These are phyloP conservation scores for Coriolopsis trogii DNA, from an alignment of 1,284 basidiomycete species.

Conservation along the genomic window DNA sequence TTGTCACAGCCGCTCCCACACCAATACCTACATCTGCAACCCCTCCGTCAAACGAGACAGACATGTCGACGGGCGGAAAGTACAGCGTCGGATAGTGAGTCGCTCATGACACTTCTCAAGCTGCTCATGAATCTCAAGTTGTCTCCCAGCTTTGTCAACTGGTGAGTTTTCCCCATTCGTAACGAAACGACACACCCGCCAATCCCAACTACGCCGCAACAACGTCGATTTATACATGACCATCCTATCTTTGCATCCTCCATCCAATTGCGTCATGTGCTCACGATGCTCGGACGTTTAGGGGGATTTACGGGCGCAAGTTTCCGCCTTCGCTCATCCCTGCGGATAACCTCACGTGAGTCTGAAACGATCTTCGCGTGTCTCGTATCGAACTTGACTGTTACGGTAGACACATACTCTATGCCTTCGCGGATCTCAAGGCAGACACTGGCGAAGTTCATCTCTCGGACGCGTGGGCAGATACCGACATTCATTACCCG, in stretches of 20 bases:
- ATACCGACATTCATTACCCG: constrained; percentile 86
- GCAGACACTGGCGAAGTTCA: constrained; percentile 83
- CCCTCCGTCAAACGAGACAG: constrained; percentile 27
- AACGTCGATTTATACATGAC: too few relatives aligned
- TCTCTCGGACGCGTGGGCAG: constrained; percentile 91
- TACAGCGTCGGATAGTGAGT: constrained; percentile 82
- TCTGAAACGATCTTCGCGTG: constrained; percentile 25
- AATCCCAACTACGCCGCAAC: not conserved
- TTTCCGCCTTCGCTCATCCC: constrained; percentile 85
- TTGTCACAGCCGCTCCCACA: constrained; percentile 6
- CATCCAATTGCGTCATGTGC: too few relatives aligned
- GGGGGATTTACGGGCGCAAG: constrained; percentile 96
- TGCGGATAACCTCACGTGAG: constrained; percentile 81
- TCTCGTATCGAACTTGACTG: constrained; percentile 6
- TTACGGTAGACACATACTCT: constrained; percentile 69
- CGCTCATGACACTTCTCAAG: constrained; percentile 4
- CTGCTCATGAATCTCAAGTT: constrained; percentile 10
- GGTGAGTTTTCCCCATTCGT: constrained; percentile 56
- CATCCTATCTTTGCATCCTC: too few relatives aligned
- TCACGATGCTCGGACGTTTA: too few relatives aligned
- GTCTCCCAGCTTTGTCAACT: constrained; percentile 71
- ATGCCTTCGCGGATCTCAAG: constrained; percentile 90
- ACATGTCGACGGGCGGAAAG: constrained; percentile 48
- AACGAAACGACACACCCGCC: too few relatives aligned
- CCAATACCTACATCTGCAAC: too few relatives aligned